Evolutionary conservation across 2,329 filamentous ascomycete species (phyloP), one percentile per base, ranked within the genome.

Genomic region (Paraphaeosphaeria minitans): DNA sequence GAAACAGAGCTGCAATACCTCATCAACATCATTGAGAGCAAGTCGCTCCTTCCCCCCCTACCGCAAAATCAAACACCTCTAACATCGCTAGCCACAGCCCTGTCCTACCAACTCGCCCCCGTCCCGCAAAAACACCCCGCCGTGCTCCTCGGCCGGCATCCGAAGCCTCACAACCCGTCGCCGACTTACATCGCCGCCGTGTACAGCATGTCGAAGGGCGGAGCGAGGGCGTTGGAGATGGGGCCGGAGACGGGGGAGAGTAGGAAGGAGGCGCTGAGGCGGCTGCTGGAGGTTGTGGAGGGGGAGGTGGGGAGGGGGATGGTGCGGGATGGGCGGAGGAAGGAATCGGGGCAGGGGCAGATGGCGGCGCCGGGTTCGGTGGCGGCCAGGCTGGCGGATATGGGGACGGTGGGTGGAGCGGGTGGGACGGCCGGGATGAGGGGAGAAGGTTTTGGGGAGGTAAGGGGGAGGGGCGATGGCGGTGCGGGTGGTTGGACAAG

Each of bases 1-100:
- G 67, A 70, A 55, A 50, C 55, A 1, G 66, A 68, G 22, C 50
- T 68, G 0, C 50, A 54, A 12, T 59, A 62, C 16, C 50, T 70
- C 1, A 53, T 47, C 1, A 49, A 55, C 8, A 22, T 67, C 14
- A 68, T 68, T 13, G 66, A 68, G 51, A 56, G 67, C 66, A 60
- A 16, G 55, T 53, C 12, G 14, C 31, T 27, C 42, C 22, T 29
- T 16, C 13, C 46, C 19, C 33, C 24, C 24, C 24, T n/a, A n/a
- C n/a, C n/a, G n/a, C n/a, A n/a, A n/a, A n/a, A n/a, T 4, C 27
- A 29, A 29, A 29, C 27, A 29, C 4, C 27, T 35, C 33, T 35
- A 35, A 35, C 9, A 35, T 12, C 48, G 5, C 33, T n/a, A n/a
- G n/a, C n/a, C 29, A 14, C 42, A 66, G 60, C 50, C 0, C 53